Conservation (phyloP, 345 rosid species). For the Gossypium arboreum region DNA sequence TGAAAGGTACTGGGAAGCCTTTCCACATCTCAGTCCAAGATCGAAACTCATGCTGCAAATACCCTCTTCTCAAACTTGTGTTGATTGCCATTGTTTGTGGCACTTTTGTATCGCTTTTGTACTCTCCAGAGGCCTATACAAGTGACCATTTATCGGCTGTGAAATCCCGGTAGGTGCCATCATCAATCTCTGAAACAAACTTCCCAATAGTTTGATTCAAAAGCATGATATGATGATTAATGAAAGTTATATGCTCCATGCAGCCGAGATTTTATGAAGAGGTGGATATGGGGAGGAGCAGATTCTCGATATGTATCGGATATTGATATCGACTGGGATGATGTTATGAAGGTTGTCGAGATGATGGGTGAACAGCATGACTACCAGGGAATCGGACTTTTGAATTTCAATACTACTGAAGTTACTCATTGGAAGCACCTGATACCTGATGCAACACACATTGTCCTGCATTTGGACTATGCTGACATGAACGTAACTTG, state of each 20-base stretch:
- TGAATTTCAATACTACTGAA: slow-evolving; percentile 68
- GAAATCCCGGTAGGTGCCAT: slow-evolving; percentile 28
- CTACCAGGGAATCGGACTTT: slow-evolving; percentile 63
- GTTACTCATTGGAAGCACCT: slow-evolving; percentile 58
- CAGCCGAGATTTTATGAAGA: slow-evolving; percentile 41
- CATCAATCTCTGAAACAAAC: neutral
- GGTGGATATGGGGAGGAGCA: slow-evolving; percentile 65
- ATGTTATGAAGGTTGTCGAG: slow-evolving; percentile 46
- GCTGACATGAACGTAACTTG: slow-evolving; percentile 59
- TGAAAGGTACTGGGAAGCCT: slow-evolving; percentile 45
- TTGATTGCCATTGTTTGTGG: slow-evolving; percentile 53
- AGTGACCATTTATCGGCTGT: slow-evolving; percentile 33
- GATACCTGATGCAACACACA: slow-evolving; percentile 40
- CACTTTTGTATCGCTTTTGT: slow-evolving; percentile 47
- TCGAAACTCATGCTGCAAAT: slow-evolving; percentile 56
- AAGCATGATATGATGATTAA: slow-evolving; percentile 1
- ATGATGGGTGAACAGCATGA: slow-evolving; percentile 32
- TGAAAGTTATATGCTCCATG: neutral
- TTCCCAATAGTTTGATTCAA: neutral
- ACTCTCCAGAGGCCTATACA: slow-evolving; percentile 49
- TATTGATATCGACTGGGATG: slow-evolving; percentile 60
- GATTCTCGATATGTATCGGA: slow-evolving; percentile 60
- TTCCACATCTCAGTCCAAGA: slow-evolving; percentile 45
- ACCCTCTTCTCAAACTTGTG: slow-evolving; percentile 54
- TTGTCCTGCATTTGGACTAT: slow-evolving; percentile 41